Percentiles rank a stretch among this genome's conserved stretches.
These are phyloP conservation scores for Strobilomyces echinocephalus DNA, from an alignment of 768 basidiomycete genomes.

Conservation along the genomic window DNA sequence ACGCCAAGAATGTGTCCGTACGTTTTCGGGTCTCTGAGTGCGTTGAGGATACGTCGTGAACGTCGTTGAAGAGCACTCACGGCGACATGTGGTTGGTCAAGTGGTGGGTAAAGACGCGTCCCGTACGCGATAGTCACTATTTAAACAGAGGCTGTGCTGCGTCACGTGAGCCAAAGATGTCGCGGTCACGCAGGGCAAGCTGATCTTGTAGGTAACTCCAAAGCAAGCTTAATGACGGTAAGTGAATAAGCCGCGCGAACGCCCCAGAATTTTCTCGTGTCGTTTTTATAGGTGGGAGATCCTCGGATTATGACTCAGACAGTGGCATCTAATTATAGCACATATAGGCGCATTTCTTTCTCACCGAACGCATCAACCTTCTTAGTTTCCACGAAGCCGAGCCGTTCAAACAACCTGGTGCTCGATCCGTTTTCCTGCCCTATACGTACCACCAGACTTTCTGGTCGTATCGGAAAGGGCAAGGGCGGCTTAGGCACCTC, in stretches of 20 bases:
- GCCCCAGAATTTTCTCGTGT: not conserved
- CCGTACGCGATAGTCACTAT: not conserved
- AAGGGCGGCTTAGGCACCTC: slow-evolving; percentile 26
- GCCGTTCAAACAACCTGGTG: slow-evolving; percentile 64
- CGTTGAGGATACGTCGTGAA: not conserved
- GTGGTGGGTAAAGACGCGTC: slow-evolving; percentile 11
- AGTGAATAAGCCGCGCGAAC: slow-evolving; percentile 7
- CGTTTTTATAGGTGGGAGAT: slow-evolving; percentile 7
- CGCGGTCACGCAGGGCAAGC: no score
- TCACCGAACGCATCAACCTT: slow-evolving; percentile 73
- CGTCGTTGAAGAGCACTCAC: slow-evolving; percentile 5
- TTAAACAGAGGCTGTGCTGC: slow-evolving; percentile 3
- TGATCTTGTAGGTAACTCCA: no score
- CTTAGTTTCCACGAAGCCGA: slow-evolving; percentile 72
- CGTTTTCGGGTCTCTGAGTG: slow-evolving; percentile 7
- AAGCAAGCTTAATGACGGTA: not conserved
- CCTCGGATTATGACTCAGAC: slow-evolving; percentile 17
- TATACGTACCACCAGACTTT: slow-evolving; percentile 63
- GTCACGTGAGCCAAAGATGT: not conserved
- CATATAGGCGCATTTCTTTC: slow-evolving; percentile 62
- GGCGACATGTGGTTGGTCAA: slow-evolving; percentile 10
- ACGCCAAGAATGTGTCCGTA: slow-evolving; percentile 31
- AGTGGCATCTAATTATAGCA: slow-evolving; percentile 6
- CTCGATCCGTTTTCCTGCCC: slow-evolving; percentile 65
- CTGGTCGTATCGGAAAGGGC: slow-evolving; percentile 42